These are phyloP conservation scores for Pilobolus umbonatus DNA, from an alignment of 192 early-diverging fungal species.

Conservation along the genomic window DNA sequence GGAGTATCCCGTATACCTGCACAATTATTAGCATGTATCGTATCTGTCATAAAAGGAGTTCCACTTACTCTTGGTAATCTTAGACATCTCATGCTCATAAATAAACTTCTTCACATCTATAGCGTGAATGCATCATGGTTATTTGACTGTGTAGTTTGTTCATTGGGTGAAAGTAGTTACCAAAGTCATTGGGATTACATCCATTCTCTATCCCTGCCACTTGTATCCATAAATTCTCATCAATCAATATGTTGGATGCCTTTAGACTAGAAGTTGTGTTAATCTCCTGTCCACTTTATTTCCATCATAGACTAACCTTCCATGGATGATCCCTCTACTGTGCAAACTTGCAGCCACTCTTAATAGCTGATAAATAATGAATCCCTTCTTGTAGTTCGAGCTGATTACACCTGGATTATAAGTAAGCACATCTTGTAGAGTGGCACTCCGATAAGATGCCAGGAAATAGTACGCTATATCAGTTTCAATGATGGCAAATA, in stretches of 20 bases:
- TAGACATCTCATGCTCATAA: neutral
- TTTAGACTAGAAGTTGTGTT: slow-evolving; percentile 22
- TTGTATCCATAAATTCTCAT: slow-evolving; percentile 57
- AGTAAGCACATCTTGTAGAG: slow-evolving; percentile 52
- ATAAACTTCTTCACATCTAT: slow-evolving; percentile 6
- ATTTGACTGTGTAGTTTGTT: neutral
- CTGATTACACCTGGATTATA: slow-evolving; percentile 54
- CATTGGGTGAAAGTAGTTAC: too few species aligned
- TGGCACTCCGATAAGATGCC: slow-evolving; percentile 46
- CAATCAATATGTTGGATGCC: slow-evolving; percentile 50
- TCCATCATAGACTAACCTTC: slow-evolving; percentile 23
- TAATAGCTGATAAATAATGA: slow-evolving; percentile 56
- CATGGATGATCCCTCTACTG: slow-evolving; percentile 52
- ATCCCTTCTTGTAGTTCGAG: slow-evolving; percentile 56
- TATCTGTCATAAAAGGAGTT: neutral
- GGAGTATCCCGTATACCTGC: slow-evolving; percentile 42
- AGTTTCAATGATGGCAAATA: slow-evolving; percentile 51
- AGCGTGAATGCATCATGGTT: too few species aligned
- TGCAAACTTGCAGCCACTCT: slow-evolving; percentile 48
- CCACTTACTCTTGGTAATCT: neutral
- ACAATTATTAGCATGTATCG: neutral
- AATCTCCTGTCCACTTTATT: neutral
- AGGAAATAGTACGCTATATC: slow-evolving; percentile 47
- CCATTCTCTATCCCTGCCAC: slow-evolving; percentile 49
- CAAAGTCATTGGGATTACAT: slow-evolving; percentile 7